A percentile compares a stretch with the other conserved stretches of the same genome.
phyloP scores from a whole-genome alignment of 2,329 filamentous ascomycete genomes.

The Colletotrichum sp. region DNA sequence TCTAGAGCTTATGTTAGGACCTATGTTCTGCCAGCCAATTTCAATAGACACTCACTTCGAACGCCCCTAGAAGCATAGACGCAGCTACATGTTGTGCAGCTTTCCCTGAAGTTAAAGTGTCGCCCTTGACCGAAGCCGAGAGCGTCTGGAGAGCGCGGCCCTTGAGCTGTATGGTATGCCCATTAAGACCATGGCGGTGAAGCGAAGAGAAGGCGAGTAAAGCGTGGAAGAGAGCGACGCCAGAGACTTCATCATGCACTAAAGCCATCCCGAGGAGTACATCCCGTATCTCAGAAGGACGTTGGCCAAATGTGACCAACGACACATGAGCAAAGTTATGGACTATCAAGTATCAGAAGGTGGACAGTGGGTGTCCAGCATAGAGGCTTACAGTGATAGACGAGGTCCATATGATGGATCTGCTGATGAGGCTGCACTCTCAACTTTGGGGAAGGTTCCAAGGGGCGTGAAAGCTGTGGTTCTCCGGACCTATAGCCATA shows the following conservation, averaged over 20 bases:
- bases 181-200: not conserved
- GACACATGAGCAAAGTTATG: not conserved
- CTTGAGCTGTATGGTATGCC: not conserved
- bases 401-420: not conserved
- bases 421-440: not conserved
- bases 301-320: not conserved
- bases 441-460: not conserved
- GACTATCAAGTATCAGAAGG: not conserved
- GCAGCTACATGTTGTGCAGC: not conserved
- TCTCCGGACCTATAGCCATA: not conserved
- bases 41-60: not conserved
- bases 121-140: not conserved
- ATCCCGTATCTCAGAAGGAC: not conserved
- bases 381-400: not conserved
- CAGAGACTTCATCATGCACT: not conserved
- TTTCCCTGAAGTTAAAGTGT: not conserved
- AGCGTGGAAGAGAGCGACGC: not conserved
- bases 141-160: not conserved
- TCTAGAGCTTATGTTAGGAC: not conserved
- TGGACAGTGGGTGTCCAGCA: no score
- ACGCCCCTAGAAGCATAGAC: conserved; percentile 3
- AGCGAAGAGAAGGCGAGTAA: not conserved
- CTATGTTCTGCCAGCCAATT: fast-evolving
- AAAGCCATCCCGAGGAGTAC: not conserved
- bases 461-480: not conserved